Base-by-base conservation (phyloP, 164 flowering plant genomes). In the Vitis rupestris region DNA sequence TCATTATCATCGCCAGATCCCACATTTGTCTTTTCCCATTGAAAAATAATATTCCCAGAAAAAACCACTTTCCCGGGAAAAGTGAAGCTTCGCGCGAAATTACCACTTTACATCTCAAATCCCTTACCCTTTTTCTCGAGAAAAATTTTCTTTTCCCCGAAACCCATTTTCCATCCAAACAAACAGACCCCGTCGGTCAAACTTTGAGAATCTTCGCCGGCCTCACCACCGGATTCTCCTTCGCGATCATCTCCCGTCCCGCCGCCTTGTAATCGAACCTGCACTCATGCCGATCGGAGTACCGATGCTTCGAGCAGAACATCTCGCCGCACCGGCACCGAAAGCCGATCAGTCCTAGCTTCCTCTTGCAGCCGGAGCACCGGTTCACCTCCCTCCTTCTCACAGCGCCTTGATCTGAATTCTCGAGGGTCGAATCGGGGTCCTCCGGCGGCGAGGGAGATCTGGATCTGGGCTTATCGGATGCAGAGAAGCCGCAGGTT, bases 301-400 rank as follows among this genome's bases (percentile, higher is more conserved):
- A 86, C 68, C 92, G 82, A 61, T 88, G 92, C 58, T 71, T 80
- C 15, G 83, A 72, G 70, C 92, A 88, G 78, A 86, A 88, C 10
- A 86, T 78, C 29, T 85, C 87, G 5, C 92, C 92, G 65, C 92
- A 88, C 10, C 92, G 78, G 70, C 92, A 88, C 27, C 86, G 70
- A 76, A 88, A 82, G 8, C 92, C 92, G 71, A 90, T 88, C 85
- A 88, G 79, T 3, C 92, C 92, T 4, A 88, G 90, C 81, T 74
- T 82, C 58, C 78, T 77, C 70, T 76, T 58, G 76, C 92, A 88
- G 4, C 88, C 88, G 13, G 87, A 76, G 71, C 92, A 88, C 64
- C 90, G 75, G 52, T 83, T 86, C 65, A 78, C 85, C 61, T 62
- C 79, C 48, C 77, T 64, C 64, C 31, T 79, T 1, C 55, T 70